Percentiles rank a stretch among this genome's conserved stretches.
phyloP scores from a whole-genome alignment of 345 rosid species.

The Citropsis articulata region DNA sequence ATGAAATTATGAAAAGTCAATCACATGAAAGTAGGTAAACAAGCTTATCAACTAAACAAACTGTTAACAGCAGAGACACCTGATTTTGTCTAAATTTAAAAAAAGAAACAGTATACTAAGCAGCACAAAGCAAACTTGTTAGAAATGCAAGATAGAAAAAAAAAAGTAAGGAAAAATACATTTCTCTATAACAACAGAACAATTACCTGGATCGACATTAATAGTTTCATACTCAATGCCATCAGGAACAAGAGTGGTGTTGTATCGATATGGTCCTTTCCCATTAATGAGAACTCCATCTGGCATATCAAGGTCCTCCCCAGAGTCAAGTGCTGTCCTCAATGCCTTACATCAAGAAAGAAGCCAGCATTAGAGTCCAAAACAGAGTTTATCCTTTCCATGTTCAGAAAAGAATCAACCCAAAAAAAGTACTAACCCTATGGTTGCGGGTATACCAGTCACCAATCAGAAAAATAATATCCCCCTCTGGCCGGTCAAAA shows the following conservation, averaged over 20 bases:
- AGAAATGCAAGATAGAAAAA: background rate
- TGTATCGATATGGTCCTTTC: slow-evolving; percentile 85
- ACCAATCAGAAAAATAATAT: slow-evolving; percentile 60
- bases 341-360: slow-evolving; percentile 49
- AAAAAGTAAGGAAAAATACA: background rate
- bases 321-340: slow-evolving; percentile 66
- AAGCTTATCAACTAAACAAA: background rate
- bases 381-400: background rate
- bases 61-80: background rate
- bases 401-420: background rate
- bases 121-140: background rate
- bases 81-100: background rate
- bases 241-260: slow-evolving; percentile 65
- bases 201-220: slow-evolving; percentile 72
- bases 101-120: background rate
- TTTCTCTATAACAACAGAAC: background rate
- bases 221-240: slow-evolving; percentile 69
- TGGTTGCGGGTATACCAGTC: slow-evolving; percentile 90
- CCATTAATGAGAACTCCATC: slow-evolving; percentile 97
- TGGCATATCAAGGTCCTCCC: slow-evolving; percentile 90
- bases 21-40: background rate
- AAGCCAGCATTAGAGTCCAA: slow-evolving; percentile 7
- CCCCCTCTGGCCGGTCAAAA: slow-evolving; percentile 76
- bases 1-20: background rate
- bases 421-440: slow-evolving; percentile 46